Evolutionary conservation across 495 filamentous ascomycete genomes (phyloP).

Genomic region (Thermothielavioides terrestris): DNA sequence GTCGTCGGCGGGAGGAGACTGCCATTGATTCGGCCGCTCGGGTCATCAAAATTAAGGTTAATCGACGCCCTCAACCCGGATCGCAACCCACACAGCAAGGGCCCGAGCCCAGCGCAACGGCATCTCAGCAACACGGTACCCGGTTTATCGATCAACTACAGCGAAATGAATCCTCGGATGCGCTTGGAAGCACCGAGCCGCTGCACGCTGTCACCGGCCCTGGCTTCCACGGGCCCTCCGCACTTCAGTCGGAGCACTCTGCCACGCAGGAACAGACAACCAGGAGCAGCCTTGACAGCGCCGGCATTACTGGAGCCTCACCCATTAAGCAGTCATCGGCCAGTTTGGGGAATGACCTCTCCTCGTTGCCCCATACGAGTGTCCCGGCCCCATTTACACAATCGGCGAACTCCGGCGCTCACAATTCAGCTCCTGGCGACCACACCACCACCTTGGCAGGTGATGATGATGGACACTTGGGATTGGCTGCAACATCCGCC

Average conservation of each 20-base stretch:
- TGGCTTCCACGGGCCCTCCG: not conserved
- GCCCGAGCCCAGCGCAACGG: not conserved
- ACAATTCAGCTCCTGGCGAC: not conserved
- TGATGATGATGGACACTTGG: not conserved
- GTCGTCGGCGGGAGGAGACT: slow-evolving; percentile 44
- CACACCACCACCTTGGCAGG: slow-evolving; percentile 12
- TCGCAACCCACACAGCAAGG: slow-evolving; percentile 5
- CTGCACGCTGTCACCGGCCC: not conserved
- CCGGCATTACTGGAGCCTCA: not conserved
- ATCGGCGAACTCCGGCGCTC: slow-evolving; percentile 17
- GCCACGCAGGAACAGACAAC: not conserved
- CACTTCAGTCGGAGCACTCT: not conserved
- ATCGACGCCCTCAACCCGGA: slow-evolving; percentile 40
- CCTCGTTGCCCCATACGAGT: slow-evolving; percentile 37
- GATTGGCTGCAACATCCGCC: not conserved
- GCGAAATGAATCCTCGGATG: not conserved
- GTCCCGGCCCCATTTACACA: slow-evolving; percentile 33
- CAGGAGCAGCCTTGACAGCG: not conserved
- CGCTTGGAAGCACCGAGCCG: not conserved
- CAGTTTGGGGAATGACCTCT: slow-evolving; percentile 24
- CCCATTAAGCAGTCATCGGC: slow-evolving; percentile 2
- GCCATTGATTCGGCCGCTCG: slow-evolving; percentile 35
- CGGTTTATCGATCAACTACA: slow-evolving; percentile 14
- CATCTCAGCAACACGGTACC: not conserved
- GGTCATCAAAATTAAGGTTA: slow-evolving; percentile 64